Base-by-base conservation (phyloP, 768 basidiomycete genomes). In the Pulveroboletus sp. region DNA sequence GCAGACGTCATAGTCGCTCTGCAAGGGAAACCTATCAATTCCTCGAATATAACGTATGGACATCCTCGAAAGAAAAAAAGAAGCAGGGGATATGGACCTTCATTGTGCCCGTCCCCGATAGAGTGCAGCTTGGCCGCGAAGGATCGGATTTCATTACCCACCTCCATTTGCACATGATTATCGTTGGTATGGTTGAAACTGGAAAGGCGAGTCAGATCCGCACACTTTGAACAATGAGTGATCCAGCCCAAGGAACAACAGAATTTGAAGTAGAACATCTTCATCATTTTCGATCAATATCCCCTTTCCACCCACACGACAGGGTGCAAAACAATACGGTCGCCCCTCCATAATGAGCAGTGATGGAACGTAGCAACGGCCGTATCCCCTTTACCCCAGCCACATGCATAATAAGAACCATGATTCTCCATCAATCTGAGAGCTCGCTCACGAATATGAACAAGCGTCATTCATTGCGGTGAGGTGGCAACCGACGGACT, bases 1-100 rank as follows among this genome's bases (percentile, higher is more conserved):
- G 59, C 89, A 92, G 16, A 91, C 89, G 61, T 81, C 73, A 62
- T 78, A 83, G 52, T 91, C 88, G 43, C 77, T 83, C 83, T 89
- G 64, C 43, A 59, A 52, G 50, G 35, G 19, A 38, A 29, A 47
- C 24, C 11, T 51, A 43, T 59, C 47, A 58, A 45, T 56, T 31
- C 38, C 26, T 42, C 39, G 45, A 23, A 13, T 26, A 41, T 17
- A 29, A 42, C 26, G 41, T 31, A 42, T 22, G 19, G n/a, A 39
- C 37, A 49, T 26, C 24, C 47, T 50, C 47, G 29, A 23, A 51
- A 36, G 37, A 42, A 48, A 42, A 47, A 6, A 29, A 22, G 19
- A 14, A 5, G 44, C 31, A 30, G 37, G 16, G 23, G 48, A 43
- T 51, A 50, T 14, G 36, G 26, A n/a, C n/a, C n/a, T 9, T 45